Evolutionary conservation across 2,329 filamentous ascomycete species (phyloP).

Genomic region (Ophiostoma sp.): DNA sequence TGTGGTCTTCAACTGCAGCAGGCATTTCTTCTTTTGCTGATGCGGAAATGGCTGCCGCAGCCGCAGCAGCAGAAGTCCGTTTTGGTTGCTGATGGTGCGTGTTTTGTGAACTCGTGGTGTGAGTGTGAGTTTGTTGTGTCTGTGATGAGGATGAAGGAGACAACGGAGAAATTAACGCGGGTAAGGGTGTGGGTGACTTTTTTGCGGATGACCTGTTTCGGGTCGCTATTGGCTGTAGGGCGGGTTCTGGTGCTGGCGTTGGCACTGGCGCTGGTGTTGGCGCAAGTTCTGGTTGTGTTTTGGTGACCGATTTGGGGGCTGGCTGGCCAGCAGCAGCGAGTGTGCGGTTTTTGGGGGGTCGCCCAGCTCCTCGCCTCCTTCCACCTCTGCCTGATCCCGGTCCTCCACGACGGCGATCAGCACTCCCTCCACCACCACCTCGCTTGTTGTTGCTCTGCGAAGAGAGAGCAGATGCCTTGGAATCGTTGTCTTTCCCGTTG

Average conservation of each 20-base stretch:
- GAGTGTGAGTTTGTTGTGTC: background rate
- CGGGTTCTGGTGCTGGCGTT: slow-evolving; percentile 27
- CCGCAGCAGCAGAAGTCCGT: slow-evolving; percentile 22
- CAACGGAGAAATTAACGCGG: slow-evolving; percentile 30
- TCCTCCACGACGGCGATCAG: slow-evolving; percentile 13
- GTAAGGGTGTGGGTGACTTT: slow-evolving; percentile 30
- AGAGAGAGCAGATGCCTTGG: background rate
- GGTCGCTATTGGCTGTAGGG: slow-evolving; percentile 35
- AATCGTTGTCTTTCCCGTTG: background rate
- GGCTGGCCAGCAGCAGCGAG: slow-evolving; percentile 1
- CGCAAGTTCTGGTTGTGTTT: slow-evolving; percentile 18
- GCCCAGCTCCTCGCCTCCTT: slow-evolving; percentile 27
- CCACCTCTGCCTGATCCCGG: slow-evolving; percentile 29
- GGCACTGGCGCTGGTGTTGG: slow-evolving; percentile 19
- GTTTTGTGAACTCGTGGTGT: slow-evolving; percentile 20
- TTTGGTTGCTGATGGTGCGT: slow-evolving; percentile 21
- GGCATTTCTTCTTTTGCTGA: slow-evolving; percentile 28
- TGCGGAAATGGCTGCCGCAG: slow-evolving; percentile 21
- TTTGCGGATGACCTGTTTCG: slow-evolving; percentile 35
- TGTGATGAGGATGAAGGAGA: slow-evolving; percentile 17
- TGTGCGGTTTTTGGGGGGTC: slow-evolving; percentile 26
- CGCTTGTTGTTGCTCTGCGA: slow-evolving; percentile 6
- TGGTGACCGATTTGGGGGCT: background rate
- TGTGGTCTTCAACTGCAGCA: slow-evolving; percentile 23
- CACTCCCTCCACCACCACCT: background rate